Evolutionary conservation across 225 moss, liverwort and hornwort species (phyloP).

Genomic region (Physcomitrellopsis africana): DNA sequence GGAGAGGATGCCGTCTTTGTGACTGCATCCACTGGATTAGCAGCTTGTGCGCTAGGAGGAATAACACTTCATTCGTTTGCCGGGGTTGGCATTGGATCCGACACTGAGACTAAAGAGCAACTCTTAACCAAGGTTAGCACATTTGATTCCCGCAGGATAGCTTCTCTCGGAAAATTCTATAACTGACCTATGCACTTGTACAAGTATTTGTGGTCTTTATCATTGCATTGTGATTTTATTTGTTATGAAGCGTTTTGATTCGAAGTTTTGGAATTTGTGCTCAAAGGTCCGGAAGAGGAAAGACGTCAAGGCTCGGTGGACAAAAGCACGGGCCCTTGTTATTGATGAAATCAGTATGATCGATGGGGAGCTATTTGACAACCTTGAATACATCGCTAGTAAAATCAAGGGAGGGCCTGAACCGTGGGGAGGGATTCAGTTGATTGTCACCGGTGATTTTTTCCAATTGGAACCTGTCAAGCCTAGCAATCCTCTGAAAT

Average conservation of each 20-base stretch:
- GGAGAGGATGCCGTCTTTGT: conserved; percentile 72
- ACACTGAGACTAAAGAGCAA: conserved; percentile 52
- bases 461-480: conserved; percentile 94
- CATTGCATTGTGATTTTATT: background rate
- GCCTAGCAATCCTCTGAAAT: conserved; percentile 78
- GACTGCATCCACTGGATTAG: conserved; percentile 91
- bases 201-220: background rate
- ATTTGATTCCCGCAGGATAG: background rate
- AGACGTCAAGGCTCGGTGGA: conserved; percentile 69
- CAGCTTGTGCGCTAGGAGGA: conserved; percentile 85
- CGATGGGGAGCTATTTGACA: conserved; percentile 87
- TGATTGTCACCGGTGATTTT: conserved; percentile 95
- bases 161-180: background rate
- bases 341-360: conserved; percentile 98
- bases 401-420: conserved; percentile 47
- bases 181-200: background rate
- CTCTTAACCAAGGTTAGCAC: conserved; percentile 60
- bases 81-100: conserved; percentile 61
- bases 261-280: conserved; percentile 26
- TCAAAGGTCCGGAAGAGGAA: conserved; percentile 58
- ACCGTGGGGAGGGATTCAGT: conserved; percentile 84
- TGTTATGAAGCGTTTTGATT: background rate
- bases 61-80: conserved; percentile 88
- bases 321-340: conserved; percentile 65
- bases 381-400: conserved; percentile 79